Evolutionary conservation across 306 rosid genomes (phyloP).

Genomic region (Mimosa bimucronata): DNA sequence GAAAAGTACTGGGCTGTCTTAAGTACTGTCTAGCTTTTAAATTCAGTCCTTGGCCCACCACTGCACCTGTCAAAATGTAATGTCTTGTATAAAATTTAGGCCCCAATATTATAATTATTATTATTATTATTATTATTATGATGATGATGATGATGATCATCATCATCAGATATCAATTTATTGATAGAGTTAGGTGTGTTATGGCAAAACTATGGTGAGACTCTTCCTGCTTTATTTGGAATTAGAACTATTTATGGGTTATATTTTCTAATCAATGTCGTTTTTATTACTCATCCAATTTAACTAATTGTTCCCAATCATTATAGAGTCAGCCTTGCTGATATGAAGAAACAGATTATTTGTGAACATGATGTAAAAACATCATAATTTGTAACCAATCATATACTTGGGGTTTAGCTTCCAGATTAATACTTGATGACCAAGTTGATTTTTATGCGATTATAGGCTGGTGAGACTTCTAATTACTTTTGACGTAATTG

Average conservation of each 20-base stretch:
- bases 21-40: slow-evolving; percentile 44
- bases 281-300: slow-evolving; percentile 29
- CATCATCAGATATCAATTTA: slow-evolving; percentile 37
- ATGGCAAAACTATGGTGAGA: slow-evolving; percentile 12
- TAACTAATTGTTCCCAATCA: slow-evolving; percentile 6
- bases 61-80: slow-evolving; percentile 44
- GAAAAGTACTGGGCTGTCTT: slow-evolving; percentile 56
- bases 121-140: too few relatives aligned
- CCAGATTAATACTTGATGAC: neutral
- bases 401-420: neutral
- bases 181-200: slow-evolving; percentile 48
- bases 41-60: slow-evolving; percentile 57
- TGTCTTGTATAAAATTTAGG: slow-evolving; percentile 44
- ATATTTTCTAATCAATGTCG: slow-evolving; percentile 21
- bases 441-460: neutral
- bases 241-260: slow-evolving; percentile 34
- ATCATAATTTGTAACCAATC: slow-evolving; percentile 18
- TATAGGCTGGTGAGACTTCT: neutral
- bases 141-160: too few relatives aligned
- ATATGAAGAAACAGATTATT: slow-evolving; percentile 27
- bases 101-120: slow-evolving; percentile 28
- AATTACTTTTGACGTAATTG: neutral
- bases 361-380: neutral
- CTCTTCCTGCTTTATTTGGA: slow-evolving; percentile 40
- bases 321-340: slow-evolving; percentile 16